Percentiles rank a stretch among this genome's conserved stretches.
These are phyloP conservation scores for Myxozyma vanderwaltii DNA, from an alignment of 805 yeast species.

Conservation along the genomic window DNA sequence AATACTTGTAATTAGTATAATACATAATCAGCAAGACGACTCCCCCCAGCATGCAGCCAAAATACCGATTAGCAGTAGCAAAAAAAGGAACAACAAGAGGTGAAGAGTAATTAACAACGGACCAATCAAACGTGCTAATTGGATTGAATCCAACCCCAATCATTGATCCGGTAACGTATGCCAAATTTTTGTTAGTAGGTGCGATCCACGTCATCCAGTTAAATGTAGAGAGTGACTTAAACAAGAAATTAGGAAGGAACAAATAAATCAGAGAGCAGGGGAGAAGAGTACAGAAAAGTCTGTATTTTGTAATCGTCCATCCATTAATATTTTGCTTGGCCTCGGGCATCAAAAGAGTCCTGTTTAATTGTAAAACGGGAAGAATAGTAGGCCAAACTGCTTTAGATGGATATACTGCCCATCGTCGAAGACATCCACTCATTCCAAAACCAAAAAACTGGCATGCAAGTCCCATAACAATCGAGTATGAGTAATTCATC, in stretches of 20 bases:
- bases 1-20: slow-evolving; percentile 54
- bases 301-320: slow-evolving; percentile 58
- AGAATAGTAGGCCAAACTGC: slow-evolving; percentile 59
- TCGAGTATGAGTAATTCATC: slow-evolving; percentile 53
- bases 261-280: slow-evolving; percentile 56
- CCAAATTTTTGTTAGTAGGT: slow-evolving; percentile 50
- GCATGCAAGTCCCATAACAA: slow-evolving; percentile 55
- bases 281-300: slow-evolving; percentile 52
- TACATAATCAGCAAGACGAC: slow-evolving; percentile 42
- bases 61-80: slow-evolving; percentile 40
- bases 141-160: slow-evolving; percentile 53
- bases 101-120: slow-evolving; percentile 39
- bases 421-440: slow-evolving; percentile 63
- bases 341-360: slow-evolving; percentile 41
- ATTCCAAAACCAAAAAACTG: slow-evolving; percentile 68
- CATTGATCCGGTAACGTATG: slow-evolving; percentile 57
- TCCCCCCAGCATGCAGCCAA: slow-evolving; percentile 45
- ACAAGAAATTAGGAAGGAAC: slow-evolving; percentile 68
- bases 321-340: slow-evolving; percentile 55
- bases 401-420: slow-evolving; percentile 45
- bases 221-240: slow-evolving; percentile 61
- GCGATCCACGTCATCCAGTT: slow-evolving; percentile 48
- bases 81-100: slow-evolving; percentile 51
- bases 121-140: slow-evolving; percentile 49
- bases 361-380: slow-evolving; percentile 51